Conservation (phyloP, 83 land plant genomes). For the Picea abies region DNA sequence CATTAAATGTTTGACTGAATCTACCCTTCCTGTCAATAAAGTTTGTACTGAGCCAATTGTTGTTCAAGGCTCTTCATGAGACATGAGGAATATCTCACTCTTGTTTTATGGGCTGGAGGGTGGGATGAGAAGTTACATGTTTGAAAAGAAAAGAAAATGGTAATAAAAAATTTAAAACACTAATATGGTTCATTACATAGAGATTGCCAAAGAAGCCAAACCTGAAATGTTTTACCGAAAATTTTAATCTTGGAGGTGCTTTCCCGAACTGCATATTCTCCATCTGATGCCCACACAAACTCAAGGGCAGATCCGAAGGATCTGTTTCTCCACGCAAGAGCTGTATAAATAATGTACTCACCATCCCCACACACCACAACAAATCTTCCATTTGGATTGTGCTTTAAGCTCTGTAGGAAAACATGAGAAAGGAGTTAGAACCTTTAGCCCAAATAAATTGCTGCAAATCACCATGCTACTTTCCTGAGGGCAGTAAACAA, state of each 20-base stretch:
- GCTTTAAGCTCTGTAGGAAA: conserved; percentile 82
- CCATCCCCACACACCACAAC: conserved; percentile 99
- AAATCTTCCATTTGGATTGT: conserved; percentile 99
- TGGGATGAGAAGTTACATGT: too few species aligned
- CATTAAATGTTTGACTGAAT: too few species aligned
- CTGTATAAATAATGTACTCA: conserved; percentile 96
- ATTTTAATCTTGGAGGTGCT: conserved; percentile 98
- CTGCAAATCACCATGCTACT: conserved; percentile 4
- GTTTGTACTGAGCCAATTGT: too few species aligned
- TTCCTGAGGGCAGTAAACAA: background rate
- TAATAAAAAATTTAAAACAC: too few species aligned
- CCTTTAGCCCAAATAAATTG: background rate
- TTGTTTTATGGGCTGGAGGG: too few species aligned
- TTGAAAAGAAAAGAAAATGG: too few species aligned
- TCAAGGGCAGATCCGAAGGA: conserved; percentile 99
- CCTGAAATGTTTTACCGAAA: conserved; percentile 93
- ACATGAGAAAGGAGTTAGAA: background rate
- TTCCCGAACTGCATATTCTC: conserved; percentile 98
- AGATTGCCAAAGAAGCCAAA: conserved; percentile 17
- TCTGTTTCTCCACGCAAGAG: conserved; percentile 98
- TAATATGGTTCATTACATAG: too few species aligned
- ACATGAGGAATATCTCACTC: too few species aligned
- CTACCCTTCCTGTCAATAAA: too few species aligned
- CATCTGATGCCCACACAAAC: conserved; percentile 98
- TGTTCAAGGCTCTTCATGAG: too few species aligned